phyloP scores from a whole-genome alignment of 1,284 basidiomycete species.

The Moesziomyces sp. region DNA sequence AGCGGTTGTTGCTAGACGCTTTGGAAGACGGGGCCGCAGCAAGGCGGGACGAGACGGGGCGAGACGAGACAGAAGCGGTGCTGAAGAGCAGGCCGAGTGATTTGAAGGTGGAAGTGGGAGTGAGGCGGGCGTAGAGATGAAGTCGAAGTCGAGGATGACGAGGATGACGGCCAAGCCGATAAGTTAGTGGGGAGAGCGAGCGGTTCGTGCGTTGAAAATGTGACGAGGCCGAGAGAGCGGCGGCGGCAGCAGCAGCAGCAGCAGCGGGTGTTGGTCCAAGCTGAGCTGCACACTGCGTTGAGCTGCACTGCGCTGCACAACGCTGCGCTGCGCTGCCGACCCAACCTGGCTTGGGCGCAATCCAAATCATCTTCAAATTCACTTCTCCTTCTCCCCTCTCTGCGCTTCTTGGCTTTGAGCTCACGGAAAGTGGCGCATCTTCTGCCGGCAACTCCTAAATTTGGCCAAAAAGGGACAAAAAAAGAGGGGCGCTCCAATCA shows the following conservation, averaged over 20 bases:
- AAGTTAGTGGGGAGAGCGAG: too few species aligned
- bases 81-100: too few species aligned
- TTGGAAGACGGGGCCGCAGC: neutral
- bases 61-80: too few species aligned
- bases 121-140: neutral
- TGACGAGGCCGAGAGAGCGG: too few species aligned
- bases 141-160: neutral
- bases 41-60: neutral
- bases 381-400: neutral
- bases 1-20: neutral
- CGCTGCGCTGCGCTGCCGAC: neutral
- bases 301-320: too few species aligned
- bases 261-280: slow-evolving; percentile 7
- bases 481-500: slow-evolving; percentile 12
- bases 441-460: slow-evolving; percentile 3
- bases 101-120: neutral
- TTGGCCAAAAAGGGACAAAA: neutral
- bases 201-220: too few species aligned
- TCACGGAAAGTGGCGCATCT: too few species aligned
- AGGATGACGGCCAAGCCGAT: too few species aligned
- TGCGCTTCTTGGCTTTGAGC: too few species aligned
- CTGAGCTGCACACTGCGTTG: neutral
- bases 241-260: too few species aligned
- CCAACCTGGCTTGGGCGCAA: neutral
- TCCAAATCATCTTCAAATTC: too few species aligned